Evolutionary conservation across 2,329 filamentous ascomycete species (phyloP), one percentile per base, ranked within the genome.

Genomic region (Pseudogymnoascus sp.): DNA sequence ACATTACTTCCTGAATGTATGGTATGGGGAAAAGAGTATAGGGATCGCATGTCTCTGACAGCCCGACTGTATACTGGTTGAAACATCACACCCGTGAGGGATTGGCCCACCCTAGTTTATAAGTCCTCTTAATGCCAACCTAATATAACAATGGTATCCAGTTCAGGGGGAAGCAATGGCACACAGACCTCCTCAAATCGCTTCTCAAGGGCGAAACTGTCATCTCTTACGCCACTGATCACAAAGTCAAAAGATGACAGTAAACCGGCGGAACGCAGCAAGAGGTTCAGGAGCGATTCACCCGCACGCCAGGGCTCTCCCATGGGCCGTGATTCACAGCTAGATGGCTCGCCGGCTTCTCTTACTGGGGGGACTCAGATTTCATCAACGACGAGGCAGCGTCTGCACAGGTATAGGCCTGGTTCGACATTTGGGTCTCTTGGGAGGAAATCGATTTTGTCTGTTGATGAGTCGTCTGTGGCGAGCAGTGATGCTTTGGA

Each of bases 381-480:
- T n/a, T 61, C 35, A 39, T 35, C 59, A 2, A 29, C 39, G 15
- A 35, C 59, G 42, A 25, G 42, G 25, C 59, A 39, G 7, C 59
- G 59, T 36, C 42, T 72, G 7, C 68, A 71, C 59, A 74, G 72
- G 59, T 66, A 63, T 10, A 65, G 71, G 39, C 71, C 72, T 38
- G 63, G 66, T 31, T 73, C 71, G 9, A 64, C 73, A 27, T 73
- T 73, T 64, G 72, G 72, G 4, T 72, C 71, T 39, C 58, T 74
- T 39, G 71, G 71, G 12, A 71, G 67, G 55, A 70, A 64, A 59
- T 72, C 72, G 4, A 65, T 69, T 44, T 66, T 62, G 17, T 66
- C 68, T 44, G 61, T 69, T 13, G 70, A 68, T 5, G 70, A 71
- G 51, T 66, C 63, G 13, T 68, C 69, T 27, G 61, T 62, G 35